Conservation (phyloP, 1,284 basidiomycete genomes). For the Cutaneotrichosporon sp. region DNA sequence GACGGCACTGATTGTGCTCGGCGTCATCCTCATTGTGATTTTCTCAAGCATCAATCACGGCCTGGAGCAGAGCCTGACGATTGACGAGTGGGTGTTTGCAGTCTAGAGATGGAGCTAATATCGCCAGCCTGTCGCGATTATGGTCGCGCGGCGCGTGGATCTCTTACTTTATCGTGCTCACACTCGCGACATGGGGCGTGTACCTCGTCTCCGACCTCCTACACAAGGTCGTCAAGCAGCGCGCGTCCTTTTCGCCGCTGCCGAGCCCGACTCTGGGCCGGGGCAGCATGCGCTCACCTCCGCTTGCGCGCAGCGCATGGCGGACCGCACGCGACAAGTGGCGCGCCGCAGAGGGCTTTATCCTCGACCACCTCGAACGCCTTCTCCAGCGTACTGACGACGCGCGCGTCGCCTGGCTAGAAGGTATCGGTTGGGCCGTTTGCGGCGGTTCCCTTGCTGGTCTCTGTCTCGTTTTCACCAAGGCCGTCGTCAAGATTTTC, state of each 20-base stretch:
- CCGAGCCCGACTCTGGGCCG: constrained; percentile 37
- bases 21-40: constrained; percentile 48
- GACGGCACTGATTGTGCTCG: constrained; percentile 46
- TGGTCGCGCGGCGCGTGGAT: constrained; percentile 84
- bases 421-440: constrained; percentile 88
- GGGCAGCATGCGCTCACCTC: not conserved
- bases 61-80: constrained; percentile 44
- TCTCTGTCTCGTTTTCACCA: constrained; percentile 82
- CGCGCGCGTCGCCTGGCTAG: constrained; percentile 73
- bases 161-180: constrained; percentile 74
- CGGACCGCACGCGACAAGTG: constrained; percentile 43
- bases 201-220: constrained; percentile 53
- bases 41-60: constrained; percentile 50
- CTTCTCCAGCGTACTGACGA: constrained; percentile 76
- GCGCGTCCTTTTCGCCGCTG: constrained; percentile 52
- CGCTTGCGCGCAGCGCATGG: constrained; percentile 6
- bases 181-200: constrained; percentile 60
- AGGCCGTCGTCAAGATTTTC: constrained; percentile 55
- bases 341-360: constrained; percentile 53
- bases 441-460: constrained; percentile 84
- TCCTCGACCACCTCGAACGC: constrained; percentile 61
- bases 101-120: no score
- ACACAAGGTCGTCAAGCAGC: constrained; percentile 32
- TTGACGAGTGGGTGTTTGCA: constrained; percentile 49
- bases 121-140: constrained; percentile 60